phyloP scores from a whole-genome alignment of 2,329 filamentous ascomycete species.

The Chaetomiaceae sp. region DNA sequence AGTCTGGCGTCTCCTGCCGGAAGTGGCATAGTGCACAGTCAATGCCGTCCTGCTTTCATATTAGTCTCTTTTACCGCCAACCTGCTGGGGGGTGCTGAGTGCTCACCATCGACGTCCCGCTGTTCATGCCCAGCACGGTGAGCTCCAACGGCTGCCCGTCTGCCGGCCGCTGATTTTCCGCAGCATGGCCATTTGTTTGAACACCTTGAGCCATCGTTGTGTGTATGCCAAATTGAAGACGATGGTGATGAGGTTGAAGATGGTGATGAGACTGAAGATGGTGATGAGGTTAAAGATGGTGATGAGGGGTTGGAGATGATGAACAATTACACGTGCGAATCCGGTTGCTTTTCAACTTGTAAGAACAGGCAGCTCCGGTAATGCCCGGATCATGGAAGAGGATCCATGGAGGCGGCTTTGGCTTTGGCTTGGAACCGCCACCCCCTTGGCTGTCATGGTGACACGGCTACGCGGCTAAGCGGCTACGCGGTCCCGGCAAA shows the following conservation, averaged over 20 bases:
- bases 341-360: neutral
- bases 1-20: constrained; percentile 45
- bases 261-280: neutral
- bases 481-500: neutral
- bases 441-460: neutral
- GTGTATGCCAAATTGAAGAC: neutral
- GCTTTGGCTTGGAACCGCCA: neutral
- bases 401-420: neutral
- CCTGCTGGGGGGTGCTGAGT: neutral
- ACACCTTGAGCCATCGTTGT: neutral
- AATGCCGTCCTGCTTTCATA: constrained; percentile 47
- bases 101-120: constrained; percentile 44
- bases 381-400: neutral
- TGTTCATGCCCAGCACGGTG: constrained; percentile 51
- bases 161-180: neutral
- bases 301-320: neutral
- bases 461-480: neutral
- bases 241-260: neutral
- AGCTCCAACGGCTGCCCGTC: constrained; percentile 39
- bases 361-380: neutral
- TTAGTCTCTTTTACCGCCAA: neutral
- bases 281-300: neutral
- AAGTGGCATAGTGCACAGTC: constrained; percentile 52
- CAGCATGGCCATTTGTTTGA: neutral
- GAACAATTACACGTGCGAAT: neutral